Conservation (phyloP, 768 basidiomycete genomes). For the Lactarius vividus region DNA sequence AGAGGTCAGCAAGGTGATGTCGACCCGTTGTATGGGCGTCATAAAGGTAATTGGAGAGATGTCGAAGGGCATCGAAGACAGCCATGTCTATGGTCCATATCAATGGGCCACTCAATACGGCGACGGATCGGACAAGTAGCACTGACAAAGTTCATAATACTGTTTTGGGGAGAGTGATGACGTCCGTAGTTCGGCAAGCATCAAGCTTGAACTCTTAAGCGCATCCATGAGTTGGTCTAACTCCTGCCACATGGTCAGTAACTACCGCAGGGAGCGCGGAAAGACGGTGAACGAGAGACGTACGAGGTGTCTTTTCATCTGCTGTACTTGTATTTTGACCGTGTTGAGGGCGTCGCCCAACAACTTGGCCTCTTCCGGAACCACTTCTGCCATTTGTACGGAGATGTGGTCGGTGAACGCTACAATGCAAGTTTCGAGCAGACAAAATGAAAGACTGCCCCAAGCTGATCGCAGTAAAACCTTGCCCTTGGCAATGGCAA, state of each 20-base stretch:
- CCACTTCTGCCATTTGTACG: slow-evolving; percentile 29
- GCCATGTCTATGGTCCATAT: slow-evolving; percentile 78
- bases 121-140: not conserved
- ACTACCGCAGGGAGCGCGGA: not conserved
- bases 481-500: not conserved
- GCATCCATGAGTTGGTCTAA: slow-evolving; percentile 98
- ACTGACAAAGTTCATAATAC: slow-evolving; percentile 93
- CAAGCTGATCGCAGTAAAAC: not conserved
- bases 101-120: not conserved
- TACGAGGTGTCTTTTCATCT: slow-evolving; percentile 93
- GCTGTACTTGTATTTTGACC: slow-evolving; percentile 88
- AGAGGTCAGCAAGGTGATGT: slow-evolving; percentile 97
- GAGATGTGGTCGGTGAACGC: not conserved
- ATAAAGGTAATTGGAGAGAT: slow-evolving; percentile 94
- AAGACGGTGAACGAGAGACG: slow-evolving; percentile 22
- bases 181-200: slow-evolving; percentile 95
- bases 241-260: slow-evolving; percentile 51
- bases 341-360: slow-evolving; percentile 82
- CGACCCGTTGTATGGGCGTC: slow-evolving; percentile 89
- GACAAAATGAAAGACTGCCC: not conserved
- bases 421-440: not conserved
- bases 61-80: slow-evolving; percentile 93
- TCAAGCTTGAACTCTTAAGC: slow-evolving; percentile 92
- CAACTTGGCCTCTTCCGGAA: slow-evolving; percentile 75
- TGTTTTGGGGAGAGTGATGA: slow-evolving; percentile 93